These are phyloP conservation scores for Gentiana dahurica DNA, from an alignment of 257 asterid genomes.

Conservation along the genomic window DNA sequence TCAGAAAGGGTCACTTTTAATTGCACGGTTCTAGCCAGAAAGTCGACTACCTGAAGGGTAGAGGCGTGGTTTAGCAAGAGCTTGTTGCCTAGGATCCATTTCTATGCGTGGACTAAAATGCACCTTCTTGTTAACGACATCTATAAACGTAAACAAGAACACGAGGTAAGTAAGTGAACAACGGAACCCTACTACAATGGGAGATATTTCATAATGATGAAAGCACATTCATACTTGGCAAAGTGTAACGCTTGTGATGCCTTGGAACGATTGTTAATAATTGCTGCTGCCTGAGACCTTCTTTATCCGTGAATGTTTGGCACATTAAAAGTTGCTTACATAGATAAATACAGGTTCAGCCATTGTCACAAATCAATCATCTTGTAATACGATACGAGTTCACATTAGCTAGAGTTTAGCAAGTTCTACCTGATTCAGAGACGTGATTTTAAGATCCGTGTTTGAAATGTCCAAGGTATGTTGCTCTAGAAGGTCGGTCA, in stretches of 20 bases:
- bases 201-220: conserved; percentile 1
- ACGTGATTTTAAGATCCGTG: conserved; percentile 49
- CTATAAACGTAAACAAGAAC: conserved; percentile 26
- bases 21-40: conserved; percentile 1
- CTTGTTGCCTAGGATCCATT: conserved; percentile 50
- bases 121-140: conserved; percentile 71
- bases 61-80: conserved; percentile 41
- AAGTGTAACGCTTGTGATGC: conserved; percentile 84
- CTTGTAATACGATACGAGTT: neutral
- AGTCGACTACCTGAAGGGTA: conserved; percentile 51
- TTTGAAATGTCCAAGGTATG: conserved; percentile 58
- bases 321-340: conserved; percentile 69
- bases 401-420: conserved; percentile 5
- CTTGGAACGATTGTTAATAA: conserved; percentile 72
- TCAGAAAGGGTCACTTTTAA: too few species aligned
- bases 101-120: conserved; percentile 59
- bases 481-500: conserved; percentile 72
- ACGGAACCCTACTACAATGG: conserved; percentile 5
- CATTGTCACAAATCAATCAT: conserved; percentile 9
- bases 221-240: conserved; percentile 54
- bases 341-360: conserved; percentile 11
- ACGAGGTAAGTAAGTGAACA: conserved; percentile 5
- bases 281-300: conserved; percentile 92
- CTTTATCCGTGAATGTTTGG: conserved; percentile 63
- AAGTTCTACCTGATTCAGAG: conserved; percentile 57